Evolutionary conservation across 306 rosid genomes (phyloP).

Genomic region (Canavalia gladiata): DNA sequence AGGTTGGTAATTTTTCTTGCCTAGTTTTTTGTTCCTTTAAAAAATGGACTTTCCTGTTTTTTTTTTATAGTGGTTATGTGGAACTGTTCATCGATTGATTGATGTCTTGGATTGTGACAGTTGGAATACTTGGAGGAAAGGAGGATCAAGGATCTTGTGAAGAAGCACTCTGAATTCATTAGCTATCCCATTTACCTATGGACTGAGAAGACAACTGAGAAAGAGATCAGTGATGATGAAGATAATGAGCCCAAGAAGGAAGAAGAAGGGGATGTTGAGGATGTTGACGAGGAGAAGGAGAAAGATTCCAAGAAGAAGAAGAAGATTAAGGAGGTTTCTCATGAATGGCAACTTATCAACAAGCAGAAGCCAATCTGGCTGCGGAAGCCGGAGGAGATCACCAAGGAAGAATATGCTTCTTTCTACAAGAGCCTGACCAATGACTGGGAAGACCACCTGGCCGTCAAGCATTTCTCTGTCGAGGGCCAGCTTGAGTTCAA

Average conservation of each 20-base stretch:
- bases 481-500: conserved; percentile 85
- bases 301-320: conserved; percentile 66
- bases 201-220: conserved; percentile 78
- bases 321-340: conserved; percentile 75
- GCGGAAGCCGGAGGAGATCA: conserved; percentile 80
- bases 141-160: conserved; percentile 77
- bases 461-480: conserved; percentile 77
- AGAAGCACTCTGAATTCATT: conserved; percentile 78
- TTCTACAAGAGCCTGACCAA: conserved; percentile 82
- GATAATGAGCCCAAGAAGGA: conserved; percentile 77
- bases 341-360: conserved; percentile 80
- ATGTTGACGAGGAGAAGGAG: conserved; percentile 67
- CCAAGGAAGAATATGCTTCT: conserved; percentile 73
- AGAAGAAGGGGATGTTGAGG: conserved; percentile 71
- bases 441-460: conserved; percentile 82
- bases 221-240: conserved; percentile 78
- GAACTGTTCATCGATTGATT: not conserved
- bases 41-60: not conserved
- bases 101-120: conserved; percentile 37
- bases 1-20: too few relatives aligned
- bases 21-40: too few relatives aligned
- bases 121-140: conserved; percentile 78
- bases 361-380: conserved; percentile 83
- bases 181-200: conserved; percentile 75
- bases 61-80: not conserved